phyloP scores from a whole-genome alignment of 768 basidiomycete genomes.

The Tylopilus rubrobrunneus region DNA sequence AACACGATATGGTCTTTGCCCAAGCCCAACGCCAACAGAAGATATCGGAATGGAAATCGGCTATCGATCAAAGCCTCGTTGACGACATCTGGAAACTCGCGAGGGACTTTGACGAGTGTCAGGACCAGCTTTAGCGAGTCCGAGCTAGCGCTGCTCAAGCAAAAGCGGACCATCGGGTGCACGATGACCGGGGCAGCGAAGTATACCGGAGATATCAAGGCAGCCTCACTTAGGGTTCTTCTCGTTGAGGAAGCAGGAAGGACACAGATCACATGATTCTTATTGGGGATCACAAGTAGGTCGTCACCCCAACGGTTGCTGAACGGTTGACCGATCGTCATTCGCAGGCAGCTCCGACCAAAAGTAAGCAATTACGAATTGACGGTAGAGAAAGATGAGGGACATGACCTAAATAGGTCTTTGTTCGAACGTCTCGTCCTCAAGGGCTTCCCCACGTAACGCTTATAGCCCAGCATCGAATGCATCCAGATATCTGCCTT shows the following conservation, averaged over 20 bases:
- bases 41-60: conserved; percentile 33
- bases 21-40: conserved; percentile 23
- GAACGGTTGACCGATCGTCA: neutral
- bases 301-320: neutral
- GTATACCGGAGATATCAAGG: conserved; percentile 44
- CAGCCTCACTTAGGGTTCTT: conserved; percentile 46
- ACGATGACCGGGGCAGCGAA: conserved; percentile 71
- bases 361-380: conserved; percentile 64
- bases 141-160: conserved; percentile 32
- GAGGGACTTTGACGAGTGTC: conserved; percentile 39
- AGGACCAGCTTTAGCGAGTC: conserved; percentile 33
- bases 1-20: conserved; percentile 38
- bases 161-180: conserved; percentile 58
- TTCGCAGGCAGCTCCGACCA: conserved; percentile 60
- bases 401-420: conserved; percentile 63
- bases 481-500: conserved; percentile 71
- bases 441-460: conserved; percentile 57
- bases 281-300: conserved; percentile 73
- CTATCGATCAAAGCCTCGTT: conserved; percentile 34
- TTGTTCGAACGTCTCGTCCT: conserved; percentile 67
- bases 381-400: conserved; percentile 65
- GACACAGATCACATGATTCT: conserved; percentile 53
- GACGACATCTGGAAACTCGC: conserved; percentile 30
- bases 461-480: conserved; percentile 59
- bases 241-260: conserved; percentile 63